These are phyloP conservation scores for Populus hybrid DNA, from an alignment of 441 rosid species.

Conservation along the genomic window DNA sequence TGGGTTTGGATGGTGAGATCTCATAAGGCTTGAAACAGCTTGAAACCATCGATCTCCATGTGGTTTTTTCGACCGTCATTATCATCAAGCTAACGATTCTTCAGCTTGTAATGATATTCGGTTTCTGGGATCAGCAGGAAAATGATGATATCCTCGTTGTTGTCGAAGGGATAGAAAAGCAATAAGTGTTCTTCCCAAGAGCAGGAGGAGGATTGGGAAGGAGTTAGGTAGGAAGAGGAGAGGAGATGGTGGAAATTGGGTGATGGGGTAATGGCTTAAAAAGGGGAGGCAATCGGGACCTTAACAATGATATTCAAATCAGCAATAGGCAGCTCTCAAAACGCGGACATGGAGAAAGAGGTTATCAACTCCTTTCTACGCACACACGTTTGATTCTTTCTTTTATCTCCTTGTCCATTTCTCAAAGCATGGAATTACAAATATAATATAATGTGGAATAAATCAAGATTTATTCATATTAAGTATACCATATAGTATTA, in stretches of 20 bases:
- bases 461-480: not conserved
- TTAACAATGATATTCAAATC: slow-evolving; percentile 15
- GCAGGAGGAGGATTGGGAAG: not conserved
- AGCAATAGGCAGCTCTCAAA: slow-evolving; percentile 1
- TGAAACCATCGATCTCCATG: slow-evolving; percentile 45
- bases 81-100: not conserved
- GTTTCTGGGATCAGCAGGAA: not conserved
- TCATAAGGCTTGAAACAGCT: slow-evolving; percentile 46
- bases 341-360: slow-evolving; percentile 33
- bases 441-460: too few relatives aligned
- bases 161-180: not conserved
- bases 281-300: not conserved
- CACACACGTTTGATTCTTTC: slow-evolving; percentile 21
- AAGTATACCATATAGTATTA: too few relatives aligned
- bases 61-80: slow-evolving; percentile 38
- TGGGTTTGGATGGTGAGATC: slow-evolving; percentile 15
- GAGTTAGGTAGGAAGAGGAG: not conserved
- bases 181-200: not conserved
- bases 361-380: slow-evolving; percentile 31
- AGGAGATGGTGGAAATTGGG: slow-evolving; percentile 3
- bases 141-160: not conserved
- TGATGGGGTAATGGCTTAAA: slow-evolving; percentile 6
- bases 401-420: not conserved
- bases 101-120: not conserved
- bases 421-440: too few relatives aligned